phyloP scores from a whole-genome alignment of 441 rosid species.

The Monsonia emarginata region DNA sequence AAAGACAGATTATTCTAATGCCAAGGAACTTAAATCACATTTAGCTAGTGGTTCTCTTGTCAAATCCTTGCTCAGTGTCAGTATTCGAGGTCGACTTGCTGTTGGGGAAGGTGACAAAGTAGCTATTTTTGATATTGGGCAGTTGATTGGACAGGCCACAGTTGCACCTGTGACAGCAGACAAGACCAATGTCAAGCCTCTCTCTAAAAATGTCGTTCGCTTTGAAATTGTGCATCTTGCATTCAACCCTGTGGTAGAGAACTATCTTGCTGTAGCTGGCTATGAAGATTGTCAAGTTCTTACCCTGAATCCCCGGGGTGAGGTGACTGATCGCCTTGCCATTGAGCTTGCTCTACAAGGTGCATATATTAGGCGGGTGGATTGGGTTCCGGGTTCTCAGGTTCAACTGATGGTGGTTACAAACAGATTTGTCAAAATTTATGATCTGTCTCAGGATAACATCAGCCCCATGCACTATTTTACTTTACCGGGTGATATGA shows the following conservation, averaged over 20 bases:
- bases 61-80: slow-evolving; percentile 95
- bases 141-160: slow-evolving; percentile 90
- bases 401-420: slow-evolving; percentile 94
- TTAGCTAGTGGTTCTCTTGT: slow-evolving; percentile 84
- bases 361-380: slow-evolving; percentile 79
- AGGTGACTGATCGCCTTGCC: slow-evolving; percentile 96
- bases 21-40: slow-evolving; percentile 94
- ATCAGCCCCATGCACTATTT: slow-evolving; percentile 93
- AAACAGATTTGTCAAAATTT: slow-evolving; percentile 88
- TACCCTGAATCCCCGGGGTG: slow-evolving; percentile 91
- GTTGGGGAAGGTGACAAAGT: slow-evolving; percentile 99
- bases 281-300: slow-evolving; percentile 99
- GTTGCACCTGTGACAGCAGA: slow-evolving; percentile 90
- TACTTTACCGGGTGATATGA: slow-evolving; percentile 71
- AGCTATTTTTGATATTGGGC: slow-evolving; percentile 93
- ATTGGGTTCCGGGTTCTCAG: slow-evolving; percentile 98
- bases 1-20: slow-evolving; percentile 94
- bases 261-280: slow-evolving; percentile 97
- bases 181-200: slow-evolving; percentile 95
- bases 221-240: slow-evolving; percentile 95
- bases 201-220: slow-evolving; percentile 91
- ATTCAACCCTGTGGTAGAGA: slow-evolving; percentile 79
- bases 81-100: slow-evolving; percentile 94
- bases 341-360: slow-evolving; percentile 97
- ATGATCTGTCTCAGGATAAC: slow-evolving; percentile 94